Base-by-base conservation (phyloP, 2,329 filamentous ascomycete genomes). In the Teratosphaeria pseudoeucalypti region DNA sequence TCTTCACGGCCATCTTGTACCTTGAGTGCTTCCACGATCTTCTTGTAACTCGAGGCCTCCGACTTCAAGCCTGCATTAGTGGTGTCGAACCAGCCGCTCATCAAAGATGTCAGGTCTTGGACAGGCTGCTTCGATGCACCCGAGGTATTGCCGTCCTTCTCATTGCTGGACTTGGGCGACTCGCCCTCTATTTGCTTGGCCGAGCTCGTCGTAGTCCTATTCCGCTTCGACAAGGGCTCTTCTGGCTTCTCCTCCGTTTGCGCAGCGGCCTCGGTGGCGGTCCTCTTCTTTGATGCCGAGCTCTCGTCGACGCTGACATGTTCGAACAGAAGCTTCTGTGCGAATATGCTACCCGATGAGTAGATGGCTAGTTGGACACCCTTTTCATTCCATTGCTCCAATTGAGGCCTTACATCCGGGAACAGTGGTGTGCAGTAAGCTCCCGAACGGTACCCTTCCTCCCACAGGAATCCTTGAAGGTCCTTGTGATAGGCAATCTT, bases 391-490 rank as follows among this genome's bases (percentile, higher is more conserved):
- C 88, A 91, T 19, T 64, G 57, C 57, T 64, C 64, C 57, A 72
- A 61, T 56, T 60, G 43, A 9, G 83, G 80, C n/a, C 82, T 77
- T 19, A 92, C 89, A 68, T 94, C 89, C 4, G 81, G 75, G 71
- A 90, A 94, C 61, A 94, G 78, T 10, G 87, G 86, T 29, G 88
- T 88, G 62, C 82, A 81, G 63, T 92, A 81, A 62, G 84, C 79
- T 57, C 88, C 88, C 57, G 81, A 82, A 61, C 79, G 78, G 75
- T 92, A 94, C 61, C 89, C 89, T 47, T 81, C 81, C 68, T 85
- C 78, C 89, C 89, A 94, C 49, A 94, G 81, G 67, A 89, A 85
- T 66, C 89, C 87, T 76, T 94, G 89, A 52, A 92, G 82, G 60
- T 83, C 83, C 77, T 94, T 94, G 63, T 92, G 79, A 73, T 90